Base-by-base conservation (phyloP, 352 stramenopile species). In the Elongisporangium prolatum region DNA sequence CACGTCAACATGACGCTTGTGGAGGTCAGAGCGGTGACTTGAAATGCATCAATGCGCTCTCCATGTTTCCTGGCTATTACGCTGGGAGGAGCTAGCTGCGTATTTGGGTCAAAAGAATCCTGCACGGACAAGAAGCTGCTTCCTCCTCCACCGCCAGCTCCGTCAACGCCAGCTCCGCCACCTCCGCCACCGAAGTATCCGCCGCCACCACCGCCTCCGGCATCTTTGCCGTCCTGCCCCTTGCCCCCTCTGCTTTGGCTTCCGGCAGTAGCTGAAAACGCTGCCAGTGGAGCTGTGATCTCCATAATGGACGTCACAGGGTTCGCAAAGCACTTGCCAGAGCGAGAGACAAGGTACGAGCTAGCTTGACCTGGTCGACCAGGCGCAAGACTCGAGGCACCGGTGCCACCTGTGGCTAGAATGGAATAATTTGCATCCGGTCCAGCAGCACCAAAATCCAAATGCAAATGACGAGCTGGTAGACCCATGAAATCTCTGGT, bases 151-250 rank as follows among this genome's bases (percentile, higher is more conserved):
- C 84, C 84, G 0, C 84, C 82, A 18, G 68, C 75, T 0, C 70
- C 84, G 48, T 89, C 80, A 18, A 87, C 49, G 10, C 84, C 84
- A 25, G 77, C 60, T 0, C 84, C 82, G 22, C 84, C 84, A 5
- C 82, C 79, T 44, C 84, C 87, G 3, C 87, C 87, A 7, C 87
- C 87, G 59, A 75, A 94, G 52, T 74, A 91, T 1, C 87, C 87
- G 3, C 73, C 80, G 0, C 87, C 87, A 44, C 85, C 87, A 4
- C 87, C 87, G 5, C 87, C 87, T n/a, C 87, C 85, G 13, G 66
- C 81, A 58, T 92, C 78, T 54, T 86, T 84, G 1, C 87, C 84
- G 44, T 89, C 80, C 60, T 90, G 79, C 4, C 85, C 87, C 18
- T 79, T 75, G 3, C 87, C 87, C 3, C 87, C 80, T 20, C 64